Percentiles rank a stretch among this genome's conserved stretches.
phyloP scores from a whole-genome alignment of 129 eudicot species.

The Rutidosis leptorrhynchoides region DNA sequence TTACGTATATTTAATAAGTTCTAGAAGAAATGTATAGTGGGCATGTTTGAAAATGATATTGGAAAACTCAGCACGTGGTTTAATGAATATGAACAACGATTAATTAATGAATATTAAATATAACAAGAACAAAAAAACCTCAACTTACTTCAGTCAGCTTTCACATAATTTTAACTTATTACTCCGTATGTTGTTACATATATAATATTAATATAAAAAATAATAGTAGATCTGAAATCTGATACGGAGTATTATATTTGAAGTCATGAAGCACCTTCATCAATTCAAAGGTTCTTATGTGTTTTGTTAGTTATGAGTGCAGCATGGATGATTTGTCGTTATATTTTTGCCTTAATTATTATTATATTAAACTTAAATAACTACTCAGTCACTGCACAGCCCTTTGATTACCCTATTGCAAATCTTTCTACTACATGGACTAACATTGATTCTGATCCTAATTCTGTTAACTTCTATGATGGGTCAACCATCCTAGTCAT shows the following conservation, averaged over 20 bases:
- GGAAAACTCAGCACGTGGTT: neutral
- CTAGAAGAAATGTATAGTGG: neutral
- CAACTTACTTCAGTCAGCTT: neutral
- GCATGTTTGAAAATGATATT: neutral
- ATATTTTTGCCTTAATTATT: neutral
- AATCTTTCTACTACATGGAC: slow-evolving; percentile 22
- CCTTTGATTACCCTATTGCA: neutral
- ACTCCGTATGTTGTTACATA: too few species aligned
- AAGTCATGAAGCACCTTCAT: neutral
- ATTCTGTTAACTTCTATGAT: neutral
- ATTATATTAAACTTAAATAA: neutral
- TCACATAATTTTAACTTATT: too few species aligned
- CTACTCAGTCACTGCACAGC: neutral
- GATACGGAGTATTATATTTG: too few species aligned
- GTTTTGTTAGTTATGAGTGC: neutral
- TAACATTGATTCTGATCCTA: neutral
- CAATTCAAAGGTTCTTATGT: neutral
- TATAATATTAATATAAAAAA: too few species aligned
- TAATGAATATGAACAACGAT: too few species aligned
- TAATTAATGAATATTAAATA: too few species aligned
- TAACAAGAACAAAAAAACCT: neutral
- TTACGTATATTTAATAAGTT: too few species aligned
- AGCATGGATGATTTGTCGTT: slow-evolving; percentile 5
- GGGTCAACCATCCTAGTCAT: slow-evolving; percentile 15
- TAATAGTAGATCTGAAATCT: too few species aligned